These are phyloP conservation scores for Plectosphaerella plurivora DNA, from an alignment of 2,329 filamentous ascomycete species.

Conservation along the genomic window DNA sequence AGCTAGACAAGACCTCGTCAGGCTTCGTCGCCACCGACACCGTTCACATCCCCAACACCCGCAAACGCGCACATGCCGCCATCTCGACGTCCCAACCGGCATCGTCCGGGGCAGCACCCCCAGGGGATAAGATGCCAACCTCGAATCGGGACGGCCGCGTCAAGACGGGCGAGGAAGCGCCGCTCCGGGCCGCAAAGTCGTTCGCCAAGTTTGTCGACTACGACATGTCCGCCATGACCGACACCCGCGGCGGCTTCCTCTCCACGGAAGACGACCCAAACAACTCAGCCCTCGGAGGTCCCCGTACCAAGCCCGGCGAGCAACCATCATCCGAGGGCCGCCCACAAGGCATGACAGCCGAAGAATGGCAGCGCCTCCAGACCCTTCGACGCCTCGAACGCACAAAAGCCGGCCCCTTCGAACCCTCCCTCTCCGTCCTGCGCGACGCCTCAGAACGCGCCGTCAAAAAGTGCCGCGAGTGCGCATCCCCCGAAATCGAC, in stretches of 20 bases:
- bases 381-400: conserved; percentile 67
- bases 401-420: conserved; percentile 76
- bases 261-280: conserved; percentile 87
- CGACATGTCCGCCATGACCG: conserved; percentile 96
- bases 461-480: conserved; percentile 79
- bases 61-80: conserved; percentile 67
- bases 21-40: conserved; percentile 69
- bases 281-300: conserved; percentile 65
- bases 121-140: conserved; percentile 32
- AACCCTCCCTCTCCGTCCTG: conserved; percentile 79
- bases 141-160: conserved; percentile 67
- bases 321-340: conserved; percentile 40
- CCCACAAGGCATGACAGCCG: conserved; percentile 82
- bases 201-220: conserved; percentile 96
- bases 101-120: conserved; percentile 14
- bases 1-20: conserved; percentile 49
- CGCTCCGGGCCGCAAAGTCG: conserved; percentile 73
- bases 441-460: conserved; percentile 56
- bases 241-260: conserved; percentile 94
- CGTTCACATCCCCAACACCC: conserved; percentile 51
- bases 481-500: conserved; percentile 80
- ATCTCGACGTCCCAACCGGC: conserved; percentile 39
- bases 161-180: conserved; percentile 32
- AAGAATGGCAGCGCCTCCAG: conserved; percentile 86
- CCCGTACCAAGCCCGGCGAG: conserved; percentile 30